Evolutionary conservation across 805 yeast species (phyloP).

Genomic region (Wickerhamiella vanderwaltii): DNA sequence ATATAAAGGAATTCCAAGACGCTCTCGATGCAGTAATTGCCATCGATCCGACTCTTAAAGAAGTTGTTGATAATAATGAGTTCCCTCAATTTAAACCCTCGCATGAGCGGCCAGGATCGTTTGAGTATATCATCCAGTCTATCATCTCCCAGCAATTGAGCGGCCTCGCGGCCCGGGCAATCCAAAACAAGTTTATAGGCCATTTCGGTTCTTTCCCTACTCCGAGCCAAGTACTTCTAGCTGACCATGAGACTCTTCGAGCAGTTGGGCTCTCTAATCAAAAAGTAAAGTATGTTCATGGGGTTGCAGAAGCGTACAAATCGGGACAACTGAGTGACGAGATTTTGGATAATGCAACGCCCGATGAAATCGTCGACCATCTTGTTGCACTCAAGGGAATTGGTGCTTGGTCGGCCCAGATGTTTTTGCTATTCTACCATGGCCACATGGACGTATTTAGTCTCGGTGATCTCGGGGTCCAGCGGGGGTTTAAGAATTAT

Average conservation of each 20-base stretch:
- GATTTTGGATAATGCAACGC: constrained; percentile 17
- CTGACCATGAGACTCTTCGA: constrained; percentile 39
- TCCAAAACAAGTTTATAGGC: constrained; percentile 37
- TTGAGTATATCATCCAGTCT: constrained; percentile 21
- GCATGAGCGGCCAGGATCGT: constrained; percentile 14
- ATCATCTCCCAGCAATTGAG: constrained; percentile 29
- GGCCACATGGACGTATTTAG: constrained; percentile 60
- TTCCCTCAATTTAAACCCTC: constrained; percentile 18
- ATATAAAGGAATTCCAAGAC: constrained; percentile 13
- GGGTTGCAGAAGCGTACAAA: constrained; percentile 35
- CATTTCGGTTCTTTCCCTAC: constrained; percentile 38
- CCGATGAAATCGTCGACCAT: constrained; percentile 27
- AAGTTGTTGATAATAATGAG: constrained; percentile 11
- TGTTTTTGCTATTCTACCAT: constrained; percentile 68
- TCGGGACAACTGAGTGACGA: constrained; percentile 23
- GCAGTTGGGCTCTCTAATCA: constrained; percentile 55
- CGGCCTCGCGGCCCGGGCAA: constrained; percentile 68
- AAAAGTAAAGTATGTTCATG: constrained; percentile 56
- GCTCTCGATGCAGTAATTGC: constrained; percentile 16
- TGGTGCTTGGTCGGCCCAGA: constrained; percentile 70
- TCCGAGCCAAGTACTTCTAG: constrained; percentile 36
- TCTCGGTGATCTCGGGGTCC: constrained; percentile 70
- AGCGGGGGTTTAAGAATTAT: constrained; percentile 64
- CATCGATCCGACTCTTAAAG: constrained; percentile 19
- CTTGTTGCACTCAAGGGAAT: constrained; percentile 27